A percentile compares a stretch with the other conserved stretches of the same genome.
Conservation (phyloP, 2,329 filamentous ascomycete species). For the Colletotrichum spaethianum region DNA sequence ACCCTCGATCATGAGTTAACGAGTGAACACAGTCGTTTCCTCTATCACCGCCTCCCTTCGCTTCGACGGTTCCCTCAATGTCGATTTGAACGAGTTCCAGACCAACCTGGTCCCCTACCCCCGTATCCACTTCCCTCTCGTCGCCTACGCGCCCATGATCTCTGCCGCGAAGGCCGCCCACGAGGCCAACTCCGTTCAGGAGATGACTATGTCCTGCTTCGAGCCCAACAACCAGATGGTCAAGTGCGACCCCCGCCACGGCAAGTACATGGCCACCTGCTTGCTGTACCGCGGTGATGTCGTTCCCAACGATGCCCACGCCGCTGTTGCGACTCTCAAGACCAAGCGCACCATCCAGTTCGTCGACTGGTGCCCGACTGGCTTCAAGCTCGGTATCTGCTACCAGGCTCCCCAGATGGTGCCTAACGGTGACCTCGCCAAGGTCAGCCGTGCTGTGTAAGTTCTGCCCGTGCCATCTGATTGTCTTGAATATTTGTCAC, state of each 20-base stretch:
- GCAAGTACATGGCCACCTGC: slow-evolving; percentile 99
- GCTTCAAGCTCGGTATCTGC: slow-evolving; percentile 99
- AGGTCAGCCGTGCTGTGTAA: slow-evolving; percentile 98
- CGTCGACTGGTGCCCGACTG: slow-evolving; percentile 99
- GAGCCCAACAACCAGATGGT: slow-evolving; percentile 99
- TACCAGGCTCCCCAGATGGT: slow-evolving; percentile 98
- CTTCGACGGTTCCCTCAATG: slow-evolving; percentile 98
- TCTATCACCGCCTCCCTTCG: slow-evolving; percentile 98
- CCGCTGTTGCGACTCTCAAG: slow-evolving; percentile 95
- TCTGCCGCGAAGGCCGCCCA: slow-evolving; percentile 96
- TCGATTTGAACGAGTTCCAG: slow-evolving; percentile 99
- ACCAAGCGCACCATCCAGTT: slow-evolving; percentile 99
- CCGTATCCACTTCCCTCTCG: slow-evolving; percentile 98
- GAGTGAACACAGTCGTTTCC: slow-evolving; percentile 80
- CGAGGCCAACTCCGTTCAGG: slow-evolving; percentile 97
- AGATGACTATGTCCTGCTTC: slow-evolving; percentile 99
- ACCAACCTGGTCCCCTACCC: slow-evolving; percentile 99
- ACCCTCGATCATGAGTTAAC: slow-evolving; percentile 45
- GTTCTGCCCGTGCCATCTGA: slow-evolving; percentile 55
- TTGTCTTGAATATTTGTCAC: neutral
- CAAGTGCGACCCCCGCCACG: slow-evolving; percentile 97
- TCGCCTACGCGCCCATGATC: slow-evolving; percentile 95
- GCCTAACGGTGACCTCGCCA: slow-evolving; percentile 96
- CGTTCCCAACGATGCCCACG: slow-evolving; percentile 95
- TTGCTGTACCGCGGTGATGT: slow-evolving; percentile 98